Evolutionary conservation across 352 stramenopile species (phyloP).

Genomic region (Globisporangium cystogenes): DNA sequence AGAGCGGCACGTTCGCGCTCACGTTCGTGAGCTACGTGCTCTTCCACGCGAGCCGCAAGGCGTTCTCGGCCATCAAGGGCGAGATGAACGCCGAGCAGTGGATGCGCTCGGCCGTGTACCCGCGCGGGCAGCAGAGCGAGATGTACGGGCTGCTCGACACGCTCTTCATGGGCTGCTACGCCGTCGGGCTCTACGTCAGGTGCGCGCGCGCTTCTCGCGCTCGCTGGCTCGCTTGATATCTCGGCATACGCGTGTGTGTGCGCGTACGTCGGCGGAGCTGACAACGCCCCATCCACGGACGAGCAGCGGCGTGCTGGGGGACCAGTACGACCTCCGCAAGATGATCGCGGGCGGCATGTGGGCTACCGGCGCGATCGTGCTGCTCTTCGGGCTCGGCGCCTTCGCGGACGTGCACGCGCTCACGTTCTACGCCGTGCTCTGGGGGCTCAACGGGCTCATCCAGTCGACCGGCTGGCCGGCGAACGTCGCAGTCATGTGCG

Average conservation of each 20-base stretch:
- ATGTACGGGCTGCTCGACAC: constrained; percentile 82
- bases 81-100: constrained; percentile 76
- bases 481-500: constrained; percentile 77
- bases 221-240: too few species aligned
- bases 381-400: constrained; percentile 58
- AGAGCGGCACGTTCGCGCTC: constrained; percentile 56
- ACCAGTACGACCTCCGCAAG: constrained; percentile 58
- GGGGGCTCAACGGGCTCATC: constrained; percentile 74
- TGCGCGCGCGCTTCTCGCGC: constrained; percentile 13
- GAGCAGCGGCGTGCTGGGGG: constrained; percentile 53
- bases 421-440: constrained; percentile 64
- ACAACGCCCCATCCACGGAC: background rate
- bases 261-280: too few species aligned
- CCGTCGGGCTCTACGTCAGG: constrained; percentile 65
- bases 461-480: constrained; percentile 75
- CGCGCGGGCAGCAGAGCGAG: constrained; percentile 53
- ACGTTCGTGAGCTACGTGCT: constrained; percentile 82
- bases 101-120: constrained; percentile 62
- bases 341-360: constrained; percentile 74
- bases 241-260: too few species aligned
- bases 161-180: constrained; percentile 79
- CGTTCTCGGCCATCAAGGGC: constrained; percentile 79
- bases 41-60: constrained; percentile 74
- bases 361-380: constrained; percentile 45
- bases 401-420: constrained; percentile 59